phyloP scores from a whole-genome alignment of 2,329 filamentous ascomycete genomes.

The Hyphodiscus sp. region DNA sequence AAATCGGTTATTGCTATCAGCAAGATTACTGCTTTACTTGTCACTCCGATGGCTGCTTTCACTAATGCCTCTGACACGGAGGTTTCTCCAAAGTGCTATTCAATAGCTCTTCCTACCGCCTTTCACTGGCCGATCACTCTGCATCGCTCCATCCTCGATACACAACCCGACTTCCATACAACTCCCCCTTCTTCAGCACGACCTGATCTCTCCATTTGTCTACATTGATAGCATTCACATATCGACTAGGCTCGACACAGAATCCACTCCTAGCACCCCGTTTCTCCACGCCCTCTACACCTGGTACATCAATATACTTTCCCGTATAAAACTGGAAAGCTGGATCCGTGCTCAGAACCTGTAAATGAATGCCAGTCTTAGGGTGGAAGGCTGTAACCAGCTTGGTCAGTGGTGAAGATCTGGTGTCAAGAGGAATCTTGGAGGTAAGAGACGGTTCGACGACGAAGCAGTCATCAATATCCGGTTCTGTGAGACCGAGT shows the following conservation, averaged over 20 bases:
- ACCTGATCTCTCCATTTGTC: slow-evolving; percentile 74
- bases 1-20: too few relatives aligned
- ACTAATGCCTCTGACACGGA: not conserved
- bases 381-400: slow-evolving; percentile 71
- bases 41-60: too few relatives aligned
- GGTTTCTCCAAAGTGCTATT: not conserved
- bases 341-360: slow-evolving; percentile 86
- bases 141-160: slow-evolving; percentile 76
- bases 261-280: slow-evolving; percentile 68
- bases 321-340: slow-evolving; percentile 97
- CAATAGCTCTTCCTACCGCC: not conserved
- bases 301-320: slow-evolving; percentile 73
- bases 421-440: slow-evolving; percentile 44
- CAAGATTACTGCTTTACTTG: too few relatives aligned
- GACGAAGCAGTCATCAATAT: slow-evolving; percentile 89
- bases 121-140: slow-evolving; percentile 3
- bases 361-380: slow-evolving; percentile 68
- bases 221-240: slow-evolving; percentile 81
- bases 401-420: slow-evolving; percentile 51
- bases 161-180: slow-evolving; percentile 73
- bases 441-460: slow-evolving; percentile 37
- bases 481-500: slow-evolving; percentile 58
- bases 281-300: slow-evolving; percentile 53
- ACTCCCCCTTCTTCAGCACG: slow-evolving; percentile 75
- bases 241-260: slow-evolving; percentile 87